Evolutionary conservation across 345 rosid species (phyloP).

Genomic region (Eucalyptus microcorys): DNA sequence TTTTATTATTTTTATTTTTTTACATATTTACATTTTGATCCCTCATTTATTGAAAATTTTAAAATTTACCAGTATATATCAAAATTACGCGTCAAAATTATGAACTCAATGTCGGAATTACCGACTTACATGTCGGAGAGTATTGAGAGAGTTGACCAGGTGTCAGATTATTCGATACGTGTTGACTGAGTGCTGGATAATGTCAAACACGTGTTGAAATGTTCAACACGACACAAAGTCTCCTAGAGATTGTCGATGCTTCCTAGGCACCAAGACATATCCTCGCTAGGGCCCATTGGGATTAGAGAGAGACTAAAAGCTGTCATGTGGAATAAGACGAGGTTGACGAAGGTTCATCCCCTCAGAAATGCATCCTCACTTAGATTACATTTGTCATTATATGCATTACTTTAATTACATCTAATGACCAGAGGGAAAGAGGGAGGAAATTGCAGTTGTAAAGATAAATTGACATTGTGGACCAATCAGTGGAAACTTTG

Average conservation of each 20-base stretch:
- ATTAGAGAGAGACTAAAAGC: background rate
- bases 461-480: background rate
- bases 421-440: background rate
- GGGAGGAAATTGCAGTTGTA: background rate
- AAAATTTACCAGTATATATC: accelerated
- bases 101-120: too few species aligned
- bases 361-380: background rate
- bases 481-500: background rate
- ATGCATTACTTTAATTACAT: background rate
- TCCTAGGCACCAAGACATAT: accelerated
- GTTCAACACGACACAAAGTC: accelerated
- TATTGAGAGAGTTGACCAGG: accelerated
- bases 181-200: accelerated
- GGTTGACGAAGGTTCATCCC: background rate
- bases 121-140: accelerated
- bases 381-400: background rate
- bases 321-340: background rate
- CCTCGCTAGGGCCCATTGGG: background rate
- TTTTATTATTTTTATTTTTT: too few species aligned
- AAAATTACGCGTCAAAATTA: too few species aligned
- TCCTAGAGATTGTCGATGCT: accelerated
- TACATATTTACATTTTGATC: too few species aligned
- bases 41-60: too few species aligned
- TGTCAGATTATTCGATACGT: accelerated
- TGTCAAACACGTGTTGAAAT: too few species aligned